phyloP scores from a whole-genome alignment of 371 early-diverging fungal genomes.

The Fennellomyces sp. region DNA sequence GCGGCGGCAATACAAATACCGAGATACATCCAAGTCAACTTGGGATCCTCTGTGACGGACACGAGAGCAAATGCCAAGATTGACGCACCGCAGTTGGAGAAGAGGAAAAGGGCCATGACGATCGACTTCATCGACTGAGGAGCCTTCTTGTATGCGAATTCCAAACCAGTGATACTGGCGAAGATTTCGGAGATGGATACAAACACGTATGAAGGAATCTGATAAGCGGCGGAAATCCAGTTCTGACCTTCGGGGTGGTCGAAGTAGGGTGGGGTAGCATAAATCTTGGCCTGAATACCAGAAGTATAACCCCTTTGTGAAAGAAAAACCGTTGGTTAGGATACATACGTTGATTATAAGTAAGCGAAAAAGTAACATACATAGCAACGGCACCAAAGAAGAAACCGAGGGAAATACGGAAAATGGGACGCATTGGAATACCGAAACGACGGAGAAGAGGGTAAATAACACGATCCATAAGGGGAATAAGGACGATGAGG shows the following conservation, averaged over 20 bases:
- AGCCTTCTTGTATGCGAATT: conserved; percentile 83
- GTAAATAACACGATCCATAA: conserved; percentile 71
- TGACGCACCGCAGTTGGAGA: conserved; percentile 71
- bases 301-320: conserved; percentile 53
- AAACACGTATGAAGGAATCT: conserved; percentile 65
- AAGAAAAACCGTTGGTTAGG: neutral
- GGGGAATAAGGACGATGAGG: conserved; percentile 69
- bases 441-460: conserved; percentile 65
- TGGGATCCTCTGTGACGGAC: conserved; percentile 66
- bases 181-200: conserved; percentile 70
- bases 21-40: conserved; percentile 70
- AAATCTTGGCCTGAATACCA: conserved; percentile 67
- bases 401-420: conserved; percentile 75
- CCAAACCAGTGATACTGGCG: conserved; percentile 75
- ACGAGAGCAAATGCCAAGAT: conserved; percentile 70
- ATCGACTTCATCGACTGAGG: conserved; percentile 78
- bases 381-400: conserved; percentile 63
- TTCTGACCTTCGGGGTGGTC: conserved; percentile 30
- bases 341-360: neutral
- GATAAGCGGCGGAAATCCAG: conserved; percentile 65
- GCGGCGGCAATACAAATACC: conserved; percentile 34
- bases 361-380: conserved; percentile 11
- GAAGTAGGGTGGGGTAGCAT: conserved; percentile 44
- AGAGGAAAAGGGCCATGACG: conserved; percentile 73
- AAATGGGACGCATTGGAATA: conserved; percentile 64